Conservation (phyloP, 176 grass and related monocot genomes). For the Carex parvula region DNA sequence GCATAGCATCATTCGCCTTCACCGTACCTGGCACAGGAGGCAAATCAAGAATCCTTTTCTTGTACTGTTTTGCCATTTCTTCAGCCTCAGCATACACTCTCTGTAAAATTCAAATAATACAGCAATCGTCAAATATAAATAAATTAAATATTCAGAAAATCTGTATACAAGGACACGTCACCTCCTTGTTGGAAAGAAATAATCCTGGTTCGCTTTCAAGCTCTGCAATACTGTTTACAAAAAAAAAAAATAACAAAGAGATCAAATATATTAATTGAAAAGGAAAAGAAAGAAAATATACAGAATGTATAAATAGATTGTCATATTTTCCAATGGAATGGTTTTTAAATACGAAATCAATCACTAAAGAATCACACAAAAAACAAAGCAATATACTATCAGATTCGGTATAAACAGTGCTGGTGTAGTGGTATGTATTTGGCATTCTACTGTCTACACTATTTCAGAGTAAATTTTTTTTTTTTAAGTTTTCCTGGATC, state of each 20-base stretch:
- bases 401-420: not conserved
- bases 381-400: not conserved
- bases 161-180: slow-evolving; percentile 28
- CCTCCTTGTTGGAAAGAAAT: slow-evolving; percentile 70
- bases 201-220: slow-evolving; percentile 75
- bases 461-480: not conserved
- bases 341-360: not conserved
- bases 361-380: not conserved
- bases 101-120: slow-evolving; percentile 35
- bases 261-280: not conserved
- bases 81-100: slow-evolving; percentile 80
- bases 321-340: not conserved
- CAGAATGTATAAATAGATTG: not conserved
- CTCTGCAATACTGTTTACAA: slow-evolving; percentile 63
- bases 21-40: not conserved
- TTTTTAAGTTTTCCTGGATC: not conserved
- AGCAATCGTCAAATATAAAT: not conserved
- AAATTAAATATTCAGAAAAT: not conserved
- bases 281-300: not conserved
- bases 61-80: slow-evolving; percentile 59
- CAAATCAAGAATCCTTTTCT: slow-evolving; percentile 44
- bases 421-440: not conserved
- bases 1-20: slow-evolving; percentile 25
- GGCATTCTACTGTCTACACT: not conserved
- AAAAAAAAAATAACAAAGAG: slow-evolving; percentile 24